Base-by-base conservation (phyloP, 2,329 filamentous ascomycete species). In the Pyricularia pennisetigena region DNA sequence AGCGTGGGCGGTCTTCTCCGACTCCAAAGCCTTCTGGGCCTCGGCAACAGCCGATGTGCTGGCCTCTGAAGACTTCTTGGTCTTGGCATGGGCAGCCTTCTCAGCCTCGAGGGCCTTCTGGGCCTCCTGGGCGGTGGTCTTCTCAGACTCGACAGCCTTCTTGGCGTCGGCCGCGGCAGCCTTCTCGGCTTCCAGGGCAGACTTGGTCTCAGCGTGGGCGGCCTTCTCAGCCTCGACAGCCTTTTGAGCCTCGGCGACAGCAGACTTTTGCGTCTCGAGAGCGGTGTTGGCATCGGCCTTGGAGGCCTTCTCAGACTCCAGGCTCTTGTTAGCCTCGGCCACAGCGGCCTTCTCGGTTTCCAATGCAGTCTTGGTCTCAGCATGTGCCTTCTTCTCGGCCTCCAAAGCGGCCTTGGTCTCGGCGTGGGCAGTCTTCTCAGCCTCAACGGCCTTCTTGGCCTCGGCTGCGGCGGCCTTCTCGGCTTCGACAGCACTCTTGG, bases 191-290 rank as follows among this genome's bases (percentile, higher is more conserved):
- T 66, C 68, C 16, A 62, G 14, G 3, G 32, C 49, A 20, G 24
- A 49, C 54, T 66, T 68, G 30, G 68, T 66, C 64, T 66, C 68
- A 32, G 49, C 64, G 30, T 68, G 68, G 29, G 68, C 64, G 7
- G n/a, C 8, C 57, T 66, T 66, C 68, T 68, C 68, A 4, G 54
- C 23, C 49, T 68, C 68, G 26, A 63, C 41, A 49, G 66, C 54
- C 67, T 65, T 59, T 26, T 66, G 28, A 8, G 67, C 59, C 63
- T 68, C 62, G 12, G 67, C 67, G 3, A 26, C 16, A 26, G 63
- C 41, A 59, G 62, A 30, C 67, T 68, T 30, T 57, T 67, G 41
- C 14, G 49, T 23, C 66, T 67, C 66, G 41, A 67, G 49, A 62
- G 67, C 67, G 16, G 10, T 30, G 28, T 7, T 23, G 24, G 67